Conservation (phyloP, 176 grass and related monocot species). For the Saccharum spontaneum region DNA sequence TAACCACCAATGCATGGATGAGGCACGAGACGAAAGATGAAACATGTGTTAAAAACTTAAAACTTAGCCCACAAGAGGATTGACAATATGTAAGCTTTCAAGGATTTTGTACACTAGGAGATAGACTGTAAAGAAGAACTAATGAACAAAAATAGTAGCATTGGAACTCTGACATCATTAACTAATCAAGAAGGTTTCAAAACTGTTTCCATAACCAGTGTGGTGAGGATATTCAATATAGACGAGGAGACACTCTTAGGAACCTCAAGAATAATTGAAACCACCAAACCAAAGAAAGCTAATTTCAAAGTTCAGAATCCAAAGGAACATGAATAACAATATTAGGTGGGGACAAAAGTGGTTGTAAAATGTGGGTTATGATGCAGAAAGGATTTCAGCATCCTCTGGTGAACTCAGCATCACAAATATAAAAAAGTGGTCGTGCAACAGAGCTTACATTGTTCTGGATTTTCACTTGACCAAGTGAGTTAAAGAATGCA, state of each 20-base stretch:
- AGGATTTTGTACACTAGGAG: neutral
- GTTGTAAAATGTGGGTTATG: neutral
- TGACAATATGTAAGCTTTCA: neutral
- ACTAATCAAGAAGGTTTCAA: neutral
- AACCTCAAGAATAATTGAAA: neutral
- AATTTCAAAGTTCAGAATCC: neutral
- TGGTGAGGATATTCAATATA: neutral
- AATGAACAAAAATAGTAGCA: neutral
- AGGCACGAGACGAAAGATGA: neutral
- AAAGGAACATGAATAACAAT: neutral
- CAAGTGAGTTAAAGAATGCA: conserved; percentile 91
- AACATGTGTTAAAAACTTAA: neutral
- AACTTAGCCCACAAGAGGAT: neutral
- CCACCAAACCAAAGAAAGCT: neutral
- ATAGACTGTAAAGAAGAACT: neutral
- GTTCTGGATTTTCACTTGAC: conserved; percentile 98
- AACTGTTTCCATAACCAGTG: neutral
- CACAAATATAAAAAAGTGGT: conserved; percentile 25
- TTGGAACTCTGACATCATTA: neutral
- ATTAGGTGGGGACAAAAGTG: neutral
- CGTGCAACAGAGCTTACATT: conserved; percentile 65
- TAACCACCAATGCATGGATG: neutral
- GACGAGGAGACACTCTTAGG: neutral
- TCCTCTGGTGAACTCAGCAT: neutral
- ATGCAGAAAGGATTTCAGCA: neutral